These are phyloP conservation scores for Aspergillus fructus DNA, from an alignment of 2,329 filamentous ascomycete species.

Conservation along the genomic window DNA sequence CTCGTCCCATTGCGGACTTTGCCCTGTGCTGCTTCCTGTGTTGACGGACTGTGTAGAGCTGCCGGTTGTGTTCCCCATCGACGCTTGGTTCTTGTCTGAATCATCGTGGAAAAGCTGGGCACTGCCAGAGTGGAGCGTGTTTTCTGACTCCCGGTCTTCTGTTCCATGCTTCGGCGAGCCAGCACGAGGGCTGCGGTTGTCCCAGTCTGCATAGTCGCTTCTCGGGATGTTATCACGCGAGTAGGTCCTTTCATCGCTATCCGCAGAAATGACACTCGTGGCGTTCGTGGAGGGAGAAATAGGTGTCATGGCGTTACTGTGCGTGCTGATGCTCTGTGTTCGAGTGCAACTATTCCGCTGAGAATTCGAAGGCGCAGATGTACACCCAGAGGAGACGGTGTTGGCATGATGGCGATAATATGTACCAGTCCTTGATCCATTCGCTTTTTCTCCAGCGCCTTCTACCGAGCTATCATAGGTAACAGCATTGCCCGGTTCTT, in stretches of 20 bases:
- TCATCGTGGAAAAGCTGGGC: conserved; percentile 27
- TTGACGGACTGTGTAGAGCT: conserved; percentile 30
- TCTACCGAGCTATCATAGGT: conserved; percentile 17
- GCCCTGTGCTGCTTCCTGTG: conserved; percentile 26
- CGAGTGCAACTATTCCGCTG: conserved; percentile 40
- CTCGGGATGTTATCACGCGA: conserved; percentile 26
- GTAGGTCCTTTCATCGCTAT: conserved; percentile 41
- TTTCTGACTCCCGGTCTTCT: conserved; percentile 19
- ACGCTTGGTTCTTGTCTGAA: conserved; percentile 22
- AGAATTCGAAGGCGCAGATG: conserved; percentile 33
- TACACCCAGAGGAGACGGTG: conserved; percentile 35
- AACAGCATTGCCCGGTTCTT: conserved; percentile 12
- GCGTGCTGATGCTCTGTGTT: conserved; percentile 42
- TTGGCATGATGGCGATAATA: conserved; percentile 31
- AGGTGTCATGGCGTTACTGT: conserved; percentile 44
- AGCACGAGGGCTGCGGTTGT: conserved; percentile 30
- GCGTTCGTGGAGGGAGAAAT: conserved; percentile 46
- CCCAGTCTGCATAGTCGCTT: conserved; percentile 31
- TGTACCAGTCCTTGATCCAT: conserved; percentile 30
- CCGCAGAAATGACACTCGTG: conserved; percentile 43
- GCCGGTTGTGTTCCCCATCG: conserved; percentile 18
- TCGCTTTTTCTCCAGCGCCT: conserved; percentile 23
- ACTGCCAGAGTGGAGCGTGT: conserved; percentile 21
- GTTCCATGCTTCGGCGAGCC: conserved; percentile 28
- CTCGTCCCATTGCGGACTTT: conserved; percentile 22